Conservation (phyloP, 306 rosid genomes). For the Lagenaria siceraria region DNA sequence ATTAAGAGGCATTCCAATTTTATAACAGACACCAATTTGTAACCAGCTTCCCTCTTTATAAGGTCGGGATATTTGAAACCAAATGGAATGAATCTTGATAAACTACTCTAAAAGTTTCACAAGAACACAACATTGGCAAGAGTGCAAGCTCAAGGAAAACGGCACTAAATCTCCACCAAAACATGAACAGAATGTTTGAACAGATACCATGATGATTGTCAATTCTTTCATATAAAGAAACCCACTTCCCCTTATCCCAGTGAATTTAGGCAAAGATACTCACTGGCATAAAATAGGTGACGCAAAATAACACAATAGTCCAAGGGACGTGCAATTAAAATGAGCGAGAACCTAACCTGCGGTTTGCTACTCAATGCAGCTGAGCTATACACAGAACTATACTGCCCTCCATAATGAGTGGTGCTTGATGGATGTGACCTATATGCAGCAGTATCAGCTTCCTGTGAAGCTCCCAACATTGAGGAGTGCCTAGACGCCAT, state of each 20-base stretch:
- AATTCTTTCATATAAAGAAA: neutral
- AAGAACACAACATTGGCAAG: neutral
- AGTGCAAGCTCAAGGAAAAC: neutral
- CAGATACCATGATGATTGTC: neutral
- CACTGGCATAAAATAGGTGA: neutral
- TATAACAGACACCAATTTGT: neutral
- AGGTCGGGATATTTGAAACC: neutral
- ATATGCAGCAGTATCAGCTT: conserved; percentile 55
- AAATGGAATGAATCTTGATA: neutral
- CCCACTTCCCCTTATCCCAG: neutral
- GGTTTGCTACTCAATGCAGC: conserved; percentile 54
- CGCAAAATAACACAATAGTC: neutral
- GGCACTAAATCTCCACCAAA: neutral
- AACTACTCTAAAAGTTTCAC: neutral
- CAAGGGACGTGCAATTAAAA: conserved; percentile 7
- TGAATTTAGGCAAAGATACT: neutral
- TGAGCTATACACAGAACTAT: conserved; percentile 78
- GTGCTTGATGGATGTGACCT: conserved; percentile 55
- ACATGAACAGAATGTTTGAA: neutral
- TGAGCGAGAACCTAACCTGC: conserved; percentile 53
- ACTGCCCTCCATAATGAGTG: conserved; percentile 81
- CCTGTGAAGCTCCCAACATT: conserved; percentile 61
- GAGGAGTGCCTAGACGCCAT: conserved; percentile 67
- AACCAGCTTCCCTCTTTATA: neutral
- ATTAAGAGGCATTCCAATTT: neutral